Evolutionary conservation across 345 rosid genomes (phyloP), one percentile per base, ranked within the genome.

Genomic region (Dovyalis caffra): DNA sequence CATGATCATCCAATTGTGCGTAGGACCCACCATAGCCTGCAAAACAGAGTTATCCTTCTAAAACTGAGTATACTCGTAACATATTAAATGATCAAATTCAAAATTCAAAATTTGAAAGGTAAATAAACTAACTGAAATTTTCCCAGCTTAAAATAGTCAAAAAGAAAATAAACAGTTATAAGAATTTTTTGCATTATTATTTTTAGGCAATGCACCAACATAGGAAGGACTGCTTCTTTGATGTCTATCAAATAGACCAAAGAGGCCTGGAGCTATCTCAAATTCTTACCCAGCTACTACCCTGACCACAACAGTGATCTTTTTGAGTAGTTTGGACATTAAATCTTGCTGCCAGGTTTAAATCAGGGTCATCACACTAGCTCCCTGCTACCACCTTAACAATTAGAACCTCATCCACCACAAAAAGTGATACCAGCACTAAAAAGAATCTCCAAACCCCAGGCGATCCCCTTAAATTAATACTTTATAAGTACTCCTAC

Each of bases 11-110:
- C 77, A 73, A 32, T 70, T 71, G 90, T 33, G 76, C 23, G 40
- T 73, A 82, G 57, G 87, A 56, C 16, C 83, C 91, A 75, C 66
- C 74, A 68, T 77, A 84, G 75, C 94, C 94, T 91, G 87, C 80
- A 71, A 79, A 73, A 66, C 7, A 49, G 49, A 35, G 33, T 40
- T 64, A 32, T 43, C 12, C 23, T 61, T 63, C 25, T 32, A 53
- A 68, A 43, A 74, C 32, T n/a, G 15, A 43, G 14, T 25, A 31
- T 26, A 56, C 25, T 8, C 7, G 21, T 6, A 31, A 37, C 16
- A 71, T 15, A 57, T 20, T 38, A 43, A 38, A 28, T 9, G 53
- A 23, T 45, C 43, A 14, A 40, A 31, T 63, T 45, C 25, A 25
- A 72, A 77, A 68, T 12, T 60, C 12, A 37, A 32, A 79, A 53